A percentile compares a stretch with the other conserved stretches of the same genome.
Conservation (phyloP, 345 rosid genomes). For the Linum tenue region DNA sequence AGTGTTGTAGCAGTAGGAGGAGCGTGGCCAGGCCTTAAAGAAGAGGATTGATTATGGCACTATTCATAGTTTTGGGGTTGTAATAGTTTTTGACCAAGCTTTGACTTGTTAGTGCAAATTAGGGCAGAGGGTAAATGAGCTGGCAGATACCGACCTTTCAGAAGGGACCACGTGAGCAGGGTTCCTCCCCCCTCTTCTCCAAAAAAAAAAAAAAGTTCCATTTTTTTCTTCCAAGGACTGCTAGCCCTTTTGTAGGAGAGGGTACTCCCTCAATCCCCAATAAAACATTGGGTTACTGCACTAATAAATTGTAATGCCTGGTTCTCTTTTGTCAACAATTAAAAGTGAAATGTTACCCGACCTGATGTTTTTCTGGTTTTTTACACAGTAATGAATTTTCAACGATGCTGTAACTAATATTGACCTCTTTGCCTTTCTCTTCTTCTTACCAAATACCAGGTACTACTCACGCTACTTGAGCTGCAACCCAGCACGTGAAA, state of each 20-base stretch:
- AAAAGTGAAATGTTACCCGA: neutral
- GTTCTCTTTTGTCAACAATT: neutral
- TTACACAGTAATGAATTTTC: neutral
- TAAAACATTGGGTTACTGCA: too few species aligned
- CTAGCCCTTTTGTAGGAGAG: neutral
- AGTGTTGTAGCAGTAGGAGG: neutral
- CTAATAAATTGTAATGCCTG: neutral
- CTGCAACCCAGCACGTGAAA: too few species aligned
- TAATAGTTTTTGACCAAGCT: slow-evolving; percentile 16
- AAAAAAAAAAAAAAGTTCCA: neutral
- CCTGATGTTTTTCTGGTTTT: neutral
- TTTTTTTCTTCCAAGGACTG: neutral
- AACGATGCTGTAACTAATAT: too few species aligned
- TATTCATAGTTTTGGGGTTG: slow-evolving; percentile 10
- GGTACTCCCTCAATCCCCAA: too few species aligned
- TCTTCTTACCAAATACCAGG: too few species aligned
- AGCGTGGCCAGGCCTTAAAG: neutral
- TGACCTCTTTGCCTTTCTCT: too few species aligned
- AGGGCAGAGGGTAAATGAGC: slow-evolving; percentile 15
- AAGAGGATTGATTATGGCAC: neutral
- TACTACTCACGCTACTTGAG: too few species aligned
- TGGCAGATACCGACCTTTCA: slow-evolving; percentile 27
- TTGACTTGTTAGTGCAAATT: slow-evolving; percentile 18
- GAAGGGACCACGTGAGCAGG: slow-evolving; percentile 14
- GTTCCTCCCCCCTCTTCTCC: neutral